Conservation (phyloP, 192 early-diverging fungal species). For the Lunasporangiospora selenospora region DNA sequence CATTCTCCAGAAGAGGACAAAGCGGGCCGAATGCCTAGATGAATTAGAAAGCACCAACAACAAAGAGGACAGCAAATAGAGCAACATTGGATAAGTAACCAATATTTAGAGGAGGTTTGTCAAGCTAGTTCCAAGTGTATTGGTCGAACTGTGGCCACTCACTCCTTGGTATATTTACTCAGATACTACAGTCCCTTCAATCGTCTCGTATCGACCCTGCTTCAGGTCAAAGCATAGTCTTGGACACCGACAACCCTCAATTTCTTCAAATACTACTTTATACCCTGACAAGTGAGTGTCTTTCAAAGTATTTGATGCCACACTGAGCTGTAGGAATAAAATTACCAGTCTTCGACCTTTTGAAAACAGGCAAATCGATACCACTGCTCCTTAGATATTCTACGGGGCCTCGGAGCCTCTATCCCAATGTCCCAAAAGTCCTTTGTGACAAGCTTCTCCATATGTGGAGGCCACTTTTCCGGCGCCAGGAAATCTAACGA, state of each 20-base stretch:
- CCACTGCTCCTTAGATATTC: constrained; percentile 23
- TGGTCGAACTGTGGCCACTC: no score
- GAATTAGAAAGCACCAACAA: no score
- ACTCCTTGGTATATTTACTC: no score
- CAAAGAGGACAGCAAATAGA: no score
- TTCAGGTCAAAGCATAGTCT: neutral
- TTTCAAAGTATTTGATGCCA: neutral
- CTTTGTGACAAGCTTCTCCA: constrained; percentile 15
- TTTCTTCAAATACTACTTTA: neutral
- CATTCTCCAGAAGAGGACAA: no score
- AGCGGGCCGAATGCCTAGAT: no score
- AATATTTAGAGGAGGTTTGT: no score
- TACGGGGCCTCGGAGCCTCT: neutral
- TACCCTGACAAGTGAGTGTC: no score
- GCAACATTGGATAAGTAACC: no score
- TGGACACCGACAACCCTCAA: neutral
- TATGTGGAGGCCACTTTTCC: constrained; percentile 9
- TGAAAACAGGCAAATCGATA: neutral
- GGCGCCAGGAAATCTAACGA: neutral
- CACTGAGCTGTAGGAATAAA: neutral
- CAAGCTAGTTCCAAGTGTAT: no score
- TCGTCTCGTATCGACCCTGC: neutral
- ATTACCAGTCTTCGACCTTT: neutral
- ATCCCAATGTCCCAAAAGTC: constrained; percentile 19
- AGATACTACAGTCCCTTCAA: no score